These are phyloP conservation scores for Penicillium steckii DNA, from an alignment of 495 filamentous ascomycete species.

Conservation along the genomic window DNA sequence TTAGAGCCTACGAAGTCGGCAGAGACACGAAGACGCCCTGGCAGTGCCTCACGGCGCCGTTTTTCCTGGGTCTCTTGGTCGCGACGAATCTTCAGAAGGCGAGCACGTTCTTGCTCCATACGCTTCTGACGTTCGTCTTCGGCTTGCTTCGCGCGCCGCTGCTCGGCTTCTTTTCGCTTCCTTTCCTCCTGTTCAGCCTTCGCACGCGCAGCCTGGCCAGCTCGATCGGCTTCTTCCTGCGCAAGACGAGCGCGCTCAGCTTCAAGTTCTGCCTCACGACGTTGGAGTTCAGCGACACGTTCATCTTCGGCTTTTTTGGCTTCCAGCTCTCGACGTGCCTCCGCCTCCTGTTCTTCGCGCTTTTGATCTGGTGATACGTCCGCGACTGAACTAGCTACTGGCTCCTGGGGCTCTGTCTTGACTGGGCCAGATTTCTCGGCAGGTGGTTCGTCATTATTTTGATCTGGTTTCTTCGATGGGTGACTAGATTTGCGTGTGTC, in stretches of 20 bases:
- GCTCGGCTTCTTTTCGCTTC: slow-evolving; percentile 51
- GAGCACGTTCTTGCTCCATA: slow-evolving; percentile 56
- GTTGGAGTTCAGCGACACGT: slow-evolving; percentile 40
- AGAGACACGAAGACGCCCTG: slow-evolving; percentile 47
- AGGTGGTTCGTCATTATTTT: slow-evolving; percentile 15
- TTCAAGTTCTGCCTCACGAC: slow-evolving; percentile 29
- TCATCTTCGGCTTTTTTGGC: slow-evolving; percentile 24
- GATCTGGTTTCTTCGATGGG: slow-evolving; percentile 18
- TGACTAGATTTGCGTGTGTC: slow-evolving; percentile 16
- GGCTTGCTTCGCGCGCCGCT: slow-evolving; percentile 49
- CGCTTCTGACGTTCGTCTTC: slow-evolving; percentile 55
- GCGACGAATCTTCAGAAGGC: slow-evolving; percentile 45
- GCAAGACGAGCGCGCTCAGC: slow-evolving; percentile 37
- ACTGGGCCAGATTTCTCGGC: slow-evolving; percentile 26
- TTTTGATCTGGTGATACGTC: slow-evolving; percentile 32
- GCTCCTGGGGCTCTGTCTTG: slow-evolving; percentile 29
- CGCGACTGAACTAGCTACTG: slow-evolving; percentile 22
- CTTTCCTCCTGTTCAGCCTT: slow-evolving; percentile 54
- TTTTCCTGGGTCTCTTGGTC: slow-evolving; percentile 56
- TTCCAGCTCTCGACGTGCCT: slow-evolving; percentile 33
- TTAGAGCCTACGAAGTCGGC: slow-evolving; percentile 50
- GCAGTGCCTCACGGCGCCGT: slow-evolving; percentile 57
- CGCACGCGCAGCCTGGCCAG: slow-evolving; percentile 44
- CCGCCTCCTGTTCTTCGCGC: slow-evolving; percentile 37
- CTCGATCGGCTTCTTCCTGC: slow-evolving; percentile 43